Conservation (phyloP, 1,284 basidiomycete species). For the Coniferiporia sulphurascens region DNA sequence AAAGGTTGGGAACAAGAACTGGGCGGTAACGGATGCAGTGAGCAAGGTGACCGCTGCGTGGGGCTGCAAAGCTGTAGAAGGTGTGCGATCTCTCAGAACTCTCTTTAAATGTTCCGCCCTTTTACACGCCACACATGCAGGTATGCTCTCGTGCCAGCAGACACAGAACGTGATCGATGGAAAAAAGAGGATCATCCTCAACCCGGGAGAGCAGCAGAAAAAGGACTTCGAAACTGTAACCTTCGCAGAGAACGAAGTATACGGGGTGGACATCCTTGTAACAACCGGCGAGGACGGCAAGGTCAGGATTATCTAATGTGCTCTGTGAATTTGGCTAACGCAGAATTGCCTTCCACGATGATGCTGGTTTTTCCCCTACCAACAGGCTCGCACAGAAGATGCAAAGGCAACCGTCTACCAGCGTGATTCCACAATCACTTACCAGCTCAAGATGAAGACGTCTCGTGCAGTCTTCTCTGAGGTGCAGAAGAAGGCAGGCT, state of each 20-base stretch:
- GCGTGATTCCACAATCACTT: conserved; percentile 81
- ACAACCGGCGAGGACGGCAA: conserved; percentile 88
- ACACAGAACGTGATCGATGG: conserved; percentile 93
- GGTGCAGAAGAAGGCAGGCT: conserved; percentile 95
- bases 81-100: conserved; percentile 39
- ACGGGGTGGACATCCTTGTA: conserved; percentile 91
- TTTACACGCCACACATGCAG: conserved; percentile 32
- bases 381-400: conserved; percentile 75
- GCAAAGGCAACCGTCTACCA: conserved; percentile 93
- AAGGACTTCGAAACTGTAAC: conserved; percentile 79
- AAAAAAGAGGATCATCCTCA: conserved; percentile 93
- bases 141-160: conserved; percentile 90
- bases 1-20: conserved; percentile 92
- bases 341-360: too few species aligned
- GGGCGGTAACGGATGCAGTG: conserved; percentile 88
- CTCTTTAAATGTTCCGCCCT: not conserved
- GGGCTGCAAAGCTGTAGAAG: conserved; percentile 87
- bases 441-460: conserved; percentile 97
- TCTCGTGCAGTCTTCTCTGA: conserved; percentile 93
- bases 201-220: conserved; percentile 80
- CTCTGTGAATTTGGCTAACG: too few species aligned
- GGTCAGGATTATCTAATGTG: conserved; percentile 37
- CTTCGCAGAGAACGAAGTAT: conserved; percentile 94
- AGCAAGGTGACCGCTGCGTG: conserved; percentile 69
- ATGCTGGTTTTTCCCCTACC: not conserved